Evolutionary conservation across 2,329 filamentous ascomycete species (phyloP), one percentile per base, ranked within the genome.

Genomic region (Aspergillus sp.): DNA sequence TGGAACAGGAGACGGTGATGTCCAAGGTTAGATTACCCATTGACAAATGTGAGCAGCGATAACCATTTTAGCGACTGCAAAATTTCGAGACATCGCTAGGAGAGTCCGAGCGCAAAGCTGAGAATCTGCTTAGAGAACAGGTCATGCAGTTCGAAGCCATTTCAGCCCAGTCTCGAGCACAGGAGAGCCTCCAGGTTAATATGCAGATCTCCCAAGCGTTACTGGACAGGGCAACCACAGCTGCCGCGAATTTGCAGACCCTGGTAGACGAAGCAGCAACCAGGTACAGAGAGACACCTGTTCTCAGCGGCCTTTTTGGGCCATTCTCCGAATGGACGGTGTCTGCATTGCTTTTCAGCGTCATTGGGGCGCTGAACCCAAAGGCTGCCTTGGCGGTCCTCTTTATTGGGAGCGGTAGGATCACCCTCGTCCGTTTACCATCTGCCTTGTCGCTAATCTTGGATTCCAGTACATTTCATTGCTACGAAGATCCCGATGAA

Each of bases 1-100:
- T 58, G 8, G 49, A 58, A 17, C 55, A 61, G 37, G 53, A 57
- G 35, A 43, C 38, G 15, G 36, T 52, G 40, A 53, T 55, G 24
- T 48, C 51, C 26, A 53, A 63, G 47, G 55, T 56, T 32, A 10
- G 45, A 40, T 11, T 5, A 13, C 5, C 24, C 13, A 6, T 20
- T 15, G 7, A 14, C 19, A 1, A 1, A 11, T 34, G 10, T n/a
- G 13, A 14, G 15, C 22, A 8, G 6, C 24, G 16, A 48, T 58
- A 33, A 58, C 17, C 4, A 26, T 5, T n/a, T 10, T 25, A 66
- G 63, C 57, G 50, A 14, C 43, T 66, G 5, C 43, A 44, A 27
- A 34, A 35, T 7, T 54, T 66, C 32, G 52, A 60, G 19, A 34
- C 22, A 3, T 44, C 49, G 2, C 52, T 67, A 17, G 42, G 53